phyloP scores from a whole-genome alignment of 1,284 basidiomycete genomes.

The Fomitopsis schrenkii region DNA sequence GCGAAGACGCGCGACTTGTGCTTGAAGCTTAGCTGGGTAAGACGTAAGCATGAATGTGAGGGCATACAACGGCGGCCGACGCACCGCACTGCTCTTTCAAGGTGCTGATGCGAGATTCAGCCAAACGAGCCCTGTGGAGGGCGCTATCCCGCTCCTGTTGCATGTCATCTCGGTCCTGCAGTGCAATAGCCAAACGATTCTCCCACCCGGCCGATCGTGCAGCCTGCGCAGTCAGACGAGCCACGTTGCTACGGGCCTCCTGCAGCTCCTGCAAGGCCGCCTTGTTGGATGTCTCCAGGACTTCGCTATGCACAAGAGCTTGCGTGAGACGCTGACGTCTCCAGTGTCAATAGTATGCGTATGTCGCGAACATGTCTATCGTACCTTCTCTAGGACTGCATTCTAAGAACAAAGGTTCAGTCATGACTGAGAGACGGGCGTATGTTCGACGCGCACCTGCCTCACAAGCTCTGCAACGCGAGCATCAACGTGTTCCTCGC shows the following conservation, averaged over 20 bases:
- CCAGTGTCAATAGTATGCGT: background rate
- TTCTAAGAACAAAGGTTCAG: constrained; percentile 48
- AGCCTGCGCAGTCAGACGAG: constrained; percentile 65
- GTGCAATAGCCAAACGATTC: constrained; percentile 51
- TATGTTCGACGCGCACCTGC: constrained; percentile 18
- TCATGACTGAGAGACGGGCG: background rate
- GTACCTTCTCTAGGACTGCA: constrained; percentile 62
- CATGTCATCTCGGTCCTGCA: constrained; percentile 81
- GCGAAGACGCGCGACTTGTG: constrained; percentile 60
- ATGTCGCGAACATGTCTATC: constrained; percentile 8
- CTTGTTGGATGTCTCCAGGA: constrained; percentile 78
- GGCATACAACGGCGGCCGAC: background rate
- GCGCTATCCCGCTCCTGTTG: constrained; percentile 81
- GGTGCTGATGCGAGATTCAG: constrained; percentile 62
- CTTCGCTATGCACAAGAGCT: constrained; percentile 78
- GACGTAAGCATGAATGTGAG: background rate
- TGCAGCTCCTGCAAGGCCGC: constrained; percentile 73
- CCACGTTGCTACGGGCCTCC: constrained; percentile 66
- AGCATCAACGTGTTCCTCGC: constrained; percentile 24
- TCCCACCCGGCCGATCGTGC: constrained; percentile 72
- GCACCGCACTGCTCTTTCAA: constrained; percentile 58
- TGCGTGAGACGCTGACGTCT: constrained; percentile 67
- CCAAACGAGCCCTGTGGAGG: constrained; percentile 61
- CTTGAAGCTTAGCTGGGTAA: constrained; percentile 64
- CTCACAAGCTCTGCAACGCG: constrained; percentile 35